A percentile compares a stretch with the other conserved stretches of the same genome.
These are phyloP conservation scores for Passiflora organensis DNA, from an alignment of 345 rosid genomes.

Conservation along the genomic window DNA sequence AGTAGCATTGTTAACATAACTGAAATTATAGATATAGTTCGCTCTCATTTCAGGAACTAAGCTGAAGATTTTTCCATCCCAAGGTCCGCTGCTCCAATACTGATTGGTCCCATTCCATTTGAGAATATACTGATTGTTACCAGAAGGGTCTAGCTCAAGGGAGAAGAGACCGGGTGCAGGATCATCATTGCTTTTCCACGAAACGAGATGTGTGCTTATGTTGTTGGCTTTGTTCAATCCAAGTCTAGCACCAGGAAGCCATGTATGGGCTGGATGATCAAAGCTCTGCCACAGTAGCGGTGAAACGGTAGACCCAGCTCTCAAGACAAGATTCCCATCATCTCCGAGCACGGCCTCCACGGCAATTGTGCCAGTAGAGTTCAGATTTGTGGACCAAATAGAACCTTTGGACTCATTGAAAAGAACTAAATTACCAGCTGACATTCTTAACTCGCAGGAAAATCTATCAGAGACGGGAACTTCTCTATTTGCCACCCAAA, in stretches of 20 bases:
- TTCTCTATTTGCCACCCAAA: constrained; percentile 31
- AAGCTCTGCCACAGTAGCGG: constrained; percentile 23
- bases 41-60: constrained; percentile 20
- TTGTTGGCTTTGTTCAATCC: constrained; percentile 15
- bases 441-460: constrained; percentile 12
- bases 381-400: constrained; percentile 21
- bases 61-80: constrained; percentile 16
- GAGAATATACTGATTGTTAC: constrained; percentile 4
- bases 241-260: constrained; percentile 21
- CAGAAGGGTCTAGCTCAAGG: constrained; percentile 4
- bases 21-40: constrained; percentile 48
- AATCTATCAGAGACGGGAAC: constrained; percentile 9
- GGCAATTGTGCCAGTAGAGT: constrained; percentile 2
- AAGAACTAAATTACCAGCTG: constrained; percentile 21
- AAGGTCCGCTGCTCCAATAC: constrained; percentile 18
- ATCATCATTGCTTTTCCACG: constrained; percentile 22
- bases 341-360: constrained; percentile 20
- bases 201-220: neutral
- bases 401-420: constrained; percentile 6
- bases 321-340: constrained; percentile 23
- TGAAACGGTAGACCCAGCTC: constrained; percentile 2
- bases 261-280: constrained; percentile 24
- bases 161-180: constrained; percentile 30
- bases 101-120: neutral
- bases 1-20: constrained; percentile 27